Percentiles rank a stretch among this genome's conserved stretches.
phyloP scores from a whole-genome alignment of 306 rosid genomes.

The Cyclanthera cordifolia region DNA sequence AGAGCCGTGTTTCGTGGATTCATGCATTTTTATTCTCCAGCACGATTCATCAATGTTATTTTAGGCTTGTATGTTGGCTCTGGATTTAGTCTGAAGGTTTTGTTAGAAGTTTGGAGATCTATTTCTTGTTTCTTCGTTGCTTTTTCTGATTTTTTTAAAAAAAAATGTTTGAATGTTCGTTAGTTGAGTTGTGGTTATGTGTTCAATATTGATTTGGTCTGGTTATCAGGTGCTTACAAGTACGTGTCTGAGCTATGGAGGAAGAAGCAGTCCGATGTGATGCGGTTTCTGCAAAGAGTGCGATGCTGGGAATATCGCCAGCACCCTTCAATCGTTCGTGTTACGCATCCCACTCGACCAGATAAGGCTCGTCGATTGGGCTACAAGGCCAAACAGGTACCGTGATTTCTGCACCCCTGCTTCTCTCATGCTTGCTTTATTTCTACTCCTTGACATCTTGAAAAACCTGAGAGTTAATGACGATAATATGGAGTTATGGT shows the following conservation, averaged over 20 bases:
- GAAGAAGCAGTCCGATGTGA: conserved; percentile 83
- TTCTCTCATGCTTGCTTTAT: background rate
- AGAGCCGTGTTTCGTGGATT: background rate
- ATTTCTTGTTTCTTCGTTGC: background rate
- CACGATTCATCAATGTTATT: background rate
- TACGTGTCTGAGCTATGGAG: conserved; percentile 90
- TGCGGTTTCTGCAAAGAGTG: conserved; percentile 79
- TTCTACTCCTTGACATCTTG: background rate
- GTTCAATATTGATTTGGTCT: background rate
- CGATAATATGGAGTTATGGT: background rate
- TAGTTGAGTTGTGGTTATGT: background rate
- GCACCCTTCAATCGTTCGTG: conserved; percentile 74
- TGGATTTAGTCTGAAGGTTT: background rate
- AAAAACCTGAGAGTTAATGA: background rate
- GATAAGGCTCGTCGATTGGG: conserved; percentile 93
- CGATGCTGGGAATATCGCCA: conserved; percentile 97
- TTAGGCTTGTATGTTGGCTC: background rate
- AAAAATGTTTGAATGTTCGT: background rate
- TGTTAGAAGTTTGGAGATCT: background rate
- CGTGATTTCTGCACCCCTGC: background rate
- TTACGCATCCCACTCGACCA: conserved; percentile 76
- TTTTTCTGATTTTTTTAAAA: background rate
- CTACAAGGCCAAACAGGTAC: conserved; percentile 87
- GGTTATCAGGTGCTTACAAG: conserved; percentile 65
- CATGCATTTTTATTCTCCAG: background rate